phyloP scores from a whole-genome alignment of 352 stramenopile species.

The Phytophthora cactorum region DNA sequence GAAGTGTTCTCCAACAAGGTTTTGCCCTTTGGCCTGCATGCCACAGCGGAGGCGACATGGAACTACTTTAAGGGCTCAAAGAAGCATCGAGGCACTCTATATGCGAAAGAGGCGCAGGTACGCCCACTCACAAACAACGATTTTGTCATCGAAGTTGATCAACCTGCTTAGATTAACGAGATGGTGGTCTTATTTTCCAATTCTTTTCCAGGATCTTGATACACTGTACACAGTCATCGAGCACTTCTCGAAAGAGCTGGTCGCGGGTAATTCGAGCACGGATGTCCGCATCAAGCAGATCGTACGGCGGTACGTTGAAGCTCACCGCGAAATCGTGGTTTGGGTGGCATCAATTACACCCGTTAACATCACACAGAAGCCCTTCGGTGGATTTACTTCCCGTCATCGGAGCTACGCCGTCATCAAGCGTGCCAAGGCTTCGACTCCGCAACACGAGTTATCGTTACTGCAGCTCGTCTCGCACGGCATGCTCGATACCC shows the following conservation, averaged over 20 bases:
- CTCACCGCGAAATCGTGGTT: conserved; percentile 64
- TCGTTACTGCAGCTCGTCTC: conserved; percentile 59
- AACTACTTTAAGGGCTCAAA: conserved; percentile 44
- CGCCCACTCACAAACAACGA: neutral
- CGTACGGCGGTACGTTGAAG: conserved; percentile 62
- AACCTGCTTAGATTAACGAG: neutral
- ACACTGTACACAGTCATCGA: conserved; percentile 66
- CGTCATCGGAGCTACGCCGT: conserved; percentile 65
- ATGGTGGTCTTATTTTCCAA: neutral
- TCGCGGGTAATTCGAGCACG: conserved; percentile 52
- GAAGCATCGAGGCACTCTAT: conserved; percentile 42
- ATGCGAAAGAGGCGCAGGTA: conserved; percentile 42
- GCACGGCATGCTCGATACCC: conserved; percentile 56
- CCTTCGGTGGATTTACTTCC: conserved; percentile 42
- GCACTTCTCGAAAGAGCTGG: conserved; percentile 63
- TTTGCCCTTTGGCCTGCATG: conserved; percentile 36
- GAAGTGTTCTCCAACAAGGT: conserved; percentile 42
- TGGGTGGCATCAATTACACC: conserved; percentile 63
- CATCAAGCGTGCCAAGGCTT: conserved; percentile 46
- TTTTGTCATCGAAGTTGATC: neutral
- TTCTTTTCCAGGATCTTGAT: conserved; percentile 25
- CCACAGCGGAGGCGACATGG: conserved; percentile 37
- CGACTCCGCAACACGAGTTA: conserved; percentile 36
- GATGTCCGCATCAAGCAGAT: conserved; percentile 67
- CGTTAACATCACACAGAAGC: conserved; percentile 50